Evolutionary conservation across 345 rosid species (phyloP).

Genomic region (Murraya koenigii): DNA sequence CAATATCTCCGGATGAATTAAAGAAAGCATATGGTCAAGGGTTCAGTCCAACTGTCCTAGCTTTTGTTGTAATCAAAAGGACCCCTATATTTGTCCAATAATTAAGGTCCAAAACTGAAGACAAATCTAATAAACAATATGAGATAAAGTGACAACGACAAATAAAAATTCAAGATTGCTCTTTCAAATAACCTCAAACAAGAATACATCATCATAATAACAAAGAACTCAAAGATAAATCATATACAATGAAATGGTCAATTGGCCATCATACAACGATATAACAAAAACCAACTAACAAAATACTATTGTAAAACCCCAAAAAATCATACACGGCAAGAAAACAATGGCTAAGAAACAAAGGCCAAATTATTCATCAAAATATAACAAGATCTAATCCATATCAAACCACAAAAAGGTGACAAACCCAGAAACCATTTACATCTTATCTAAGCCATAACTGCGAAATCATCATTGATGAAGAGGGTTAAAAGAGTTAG

Average conservation of each 20-base stretch:
- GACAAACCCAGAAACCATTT: slow-evolving; percentile 1
- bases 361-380: no score
- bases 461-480: not conserved
- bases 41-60: not conserved
- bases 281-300: not conserved
- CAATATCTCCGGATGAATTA: not conserved
- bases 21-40: no score
- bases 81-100: not conserved
- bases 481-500: not conserved
- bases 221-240: not conserved
- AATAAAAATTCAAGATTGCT: not conserved
- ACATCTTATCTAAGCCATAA: not conserved
- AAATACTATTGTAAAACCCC: not conserved
- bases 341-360: not conserved
- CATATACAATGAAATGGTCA: no score
- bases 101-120: not conserved
- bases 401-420: not conserved
- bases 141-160: not conserved
- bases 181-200: not conserved
- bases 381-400: not conserved
- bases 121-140: not conserved
- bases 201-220: not conserved
- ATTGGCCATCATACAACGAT: not conserved
- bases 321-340: not conserved
- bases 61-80: not conserved